Base-by-base conservation (phyloP, 2,329 filamentous ascomycete species). In the Bipolaris bicolor region DNA sequence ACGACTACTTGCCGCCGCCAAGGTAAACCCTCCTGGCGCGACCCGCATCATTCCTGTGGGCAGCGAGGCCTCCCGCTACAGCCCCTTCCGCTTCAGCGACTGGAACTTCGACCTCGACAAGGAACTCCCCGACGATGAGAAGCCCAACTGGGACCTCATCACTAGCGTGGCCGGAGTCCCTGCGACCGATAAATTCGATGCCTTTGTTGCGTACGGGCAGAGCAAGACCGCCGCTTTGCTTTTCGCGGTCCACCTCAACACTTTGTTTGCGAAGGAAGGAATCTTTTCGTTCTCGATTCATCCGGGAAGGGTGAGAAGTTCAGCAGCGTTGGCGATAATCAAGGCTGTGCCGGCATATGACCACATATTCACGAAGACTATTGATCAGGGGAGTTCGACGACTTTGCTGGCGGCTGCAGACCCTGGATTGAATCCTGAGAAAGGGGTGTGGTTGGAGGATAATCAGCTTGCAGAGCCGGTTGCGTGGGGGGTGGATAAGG, bases 31-130 rank as follows among this genome's bases (percentile, higher is more conserved):
- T 24, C 29, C 29, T 36, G 64, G 63, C 11, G 43, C 37, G 1
- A 63, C 63, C 0, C 61, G 64, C 26, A 51, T 67, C 18, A 44
- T 67, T 5, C 26, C n/a, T 22, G 36, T 65, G 1, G 46, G 31
- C 39, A 58, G 59, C n/a, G 15, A 10, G 2, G 49, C 43, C 5
- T 34, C 10, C 10, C 7, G n/a, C 7, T 26, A 22, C 10, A 51
- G 44, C n/a, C 60, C 62, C 11, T 31, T 67, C 34, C 65, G 76
- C 2, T 81, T 81, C 62, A 71, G 76, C 41, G 76, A 81, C 63
- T 75, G 70, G 47, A 75, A 76, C 24, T 77, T 78, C 52, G 54
- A 55, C 36, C 41, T 18, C 57, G 11, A 36, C 16, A 36, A 22
- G n/a, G 5, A 34, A 10, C 1, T 36, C 1, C 46, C 64, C 1